Percentiles rank a stretch among this genome's conserved stretches.
phyloP scores from a whole-genome alignment of 768 basidiomycete genomes.

The Leccinum barrowsii region DNA sequence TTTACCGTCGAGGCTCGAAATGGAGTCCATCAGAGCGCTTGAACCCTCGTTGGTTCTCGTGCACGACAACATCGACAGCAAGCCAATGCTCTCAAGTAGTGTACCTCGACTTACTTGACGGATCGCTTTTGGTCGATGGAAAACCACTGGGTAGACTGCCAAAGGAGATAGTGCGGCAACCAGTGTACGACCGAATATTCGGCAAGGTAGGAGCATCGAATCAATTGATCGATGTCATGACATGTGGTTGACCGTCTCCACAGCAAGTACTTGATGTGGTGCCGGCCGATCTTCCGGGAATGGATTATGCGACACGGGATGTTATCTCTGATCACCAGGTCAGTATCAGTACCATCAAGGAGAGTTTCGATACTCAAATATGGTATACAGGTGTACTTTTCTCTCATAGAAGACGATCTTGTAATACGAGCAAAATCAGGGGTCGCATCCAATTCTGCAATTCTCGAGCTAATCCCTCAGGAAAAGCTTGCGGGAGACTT shows the following conservation, averaged over 20 bases:
- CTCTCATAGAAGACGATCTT: slow-evolving; percentile 12
- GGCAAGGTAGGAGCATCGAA: slow-evolving; percentile 11
- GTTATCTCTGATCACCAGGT: slow-evolving; percentile 19
- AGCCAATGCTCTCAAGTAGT: slow-evolving; percentile 19
- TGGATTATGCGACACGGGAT: slow-evolving; percentile 23
- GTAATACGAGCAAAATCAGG: slow-evolving; percentile 15
- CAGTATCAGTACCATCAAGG: not conserved
- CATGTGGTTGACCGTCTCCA: not conserved
- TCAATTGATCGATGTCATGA: not conserved
- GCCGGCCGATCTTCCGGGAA: slow-evolving; percentile 19
- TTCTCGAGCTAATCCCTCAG: slow-evolving; percentile 14
- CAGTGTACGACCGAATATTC: slow-evolving; percentile 19
- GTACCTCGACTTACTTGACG: slow-evolving; percentile 21
- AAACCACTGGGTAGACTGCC: slow-evolving; percentile 25
- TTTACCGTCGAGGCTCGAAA: not conserved
- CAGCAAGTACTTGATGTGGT: slow-evolving; percentile 18
- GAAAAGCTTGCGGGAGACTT: slow-evolving; percentile 23
- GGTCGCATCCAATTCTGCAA: not conserved
- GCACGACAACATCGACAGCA: slow-evolving; percentile 6
- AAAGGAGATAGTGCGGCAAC: slow-evolving; percentile 10
- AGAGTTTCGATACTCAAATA: not conserved
- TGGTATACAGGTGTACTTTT: slow-evolving; percentile 21
- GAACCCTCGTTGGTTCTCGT: slow-evolving; percentile 18
- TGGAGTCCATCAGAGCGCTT: not conserved
- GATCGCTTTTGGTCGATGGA: slow-evolving; percentile 23